Evolutionary conservation across 345 rosid genomes (phyloP), one percentile per base, ranked within the genome.

Genomic region (Arabidopsis arenosa): DNA sequence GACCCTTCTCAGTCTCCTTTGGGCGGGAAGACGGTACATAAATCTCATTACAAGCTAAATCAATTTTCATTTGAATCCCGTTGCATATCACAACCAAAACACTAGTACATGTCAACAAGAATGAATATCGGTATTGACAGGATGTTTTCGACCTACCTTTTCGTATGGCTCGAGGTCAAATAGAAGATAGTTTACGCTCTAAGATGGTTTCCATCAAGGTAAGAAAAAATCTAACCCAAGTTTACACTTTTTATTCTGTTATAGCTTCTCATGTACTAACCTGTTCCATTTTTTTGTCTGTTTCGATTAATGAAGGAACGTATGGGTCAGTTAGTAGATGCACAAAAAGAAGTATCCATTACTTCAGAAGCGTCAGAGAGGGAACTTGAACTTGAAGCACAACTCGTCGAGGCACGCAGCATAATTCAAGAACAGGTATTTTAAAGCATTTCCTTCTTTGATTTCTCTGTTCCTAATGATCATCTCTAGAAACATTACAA

Each of bases 381-480:
- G 62, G 99, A 95, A 80, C 99, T 95, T 80, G 99, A 92, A 77
- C 99, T 95, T 23, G 97, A 92, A 89, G 99, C 98, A 72, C 99
- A 95, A 84, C 93, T 95, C 48, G 99, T 92, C 55, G 99, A 95
- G 83, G 98, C 98, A 32, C 92, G 98, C 52, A 95, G 99, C 82
- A 95, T 92, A 66, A 92, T 92, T 82, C 97, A 92, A 81, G 99
- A 95, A 84, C 99, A 95, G 98, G 97, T 92, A 10, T 26, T 15
- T 59, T 21, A 7, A 37, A 18, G 15, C 32, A 23, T 40, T 3
- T n/a, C 23, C 23, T 3, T 26, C 7, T 21, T 40, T 12, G 48
- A 67, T 52, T 9, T 58, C 23, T 33, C 43, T 13, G 5, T 21
- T 68, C 17, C 39, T 32, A 18, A 12, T n/a, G 37, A 67, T 51